Evolutionary conservation across 345 rosid species (phyloP).

Genomic region (Turritis glabra): DNA sequence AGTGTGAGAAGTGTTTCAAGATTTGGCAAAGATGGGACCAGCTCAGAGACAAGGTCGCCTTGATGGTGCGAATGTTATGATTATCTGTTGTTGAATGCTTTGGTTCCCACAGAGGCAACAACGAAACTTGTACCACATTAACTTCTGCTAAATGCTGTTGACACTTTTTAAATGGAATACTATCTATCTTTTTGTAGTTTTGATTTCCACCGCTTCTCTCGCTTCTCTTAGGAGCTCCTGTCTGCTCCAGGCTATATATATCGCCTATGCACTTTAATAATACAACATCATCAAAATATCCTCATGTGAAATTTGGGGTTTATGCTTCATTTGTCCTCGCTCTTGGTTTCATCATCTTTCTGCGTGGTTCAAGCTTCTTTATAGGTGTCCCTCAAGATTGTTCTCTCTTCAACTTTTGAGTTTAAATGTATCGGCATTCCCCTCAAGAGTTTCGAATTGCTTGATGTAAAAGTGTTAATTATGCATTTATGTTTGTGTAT

Average conservation of each 20-base stretch:
- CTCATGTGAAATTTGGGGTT: constrained; percentile 38
- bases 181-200: neutral
- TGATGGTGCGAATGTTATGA: constrained; percentile 58
- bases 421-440: neutral
- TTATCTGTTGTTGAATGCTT: constrained; percentile 13
- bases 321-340: constrained; percentile 52
- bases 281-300: neutral
- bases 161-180: constrained; percentile 1
- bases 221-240: neutral
- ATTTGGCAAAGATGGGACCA: constrained; percentile 78
- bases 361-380: constrained; percentile 55
- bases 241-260: neutral
- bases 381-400: constrained; percentile 40
- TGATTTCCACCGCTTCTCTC: neutral
- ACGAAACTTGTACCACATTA: constrained; percentile 16
- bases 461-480: neutral
- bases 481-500: neutral
- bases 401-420: neutral
- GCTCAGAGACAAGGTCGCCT: constrained; percentile 60
- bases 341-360: constrained; percentile 50
- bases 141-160: constrained; percentile 7
- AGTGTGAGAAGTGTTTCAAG: constrained; percentile 72
- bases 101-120: constrained; percentile 22
- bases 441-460: neutral
- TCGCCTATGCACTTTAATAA: neutral